Conservation (phyloP, 306 rosid species). For the Calophaca sinica region DNA sequence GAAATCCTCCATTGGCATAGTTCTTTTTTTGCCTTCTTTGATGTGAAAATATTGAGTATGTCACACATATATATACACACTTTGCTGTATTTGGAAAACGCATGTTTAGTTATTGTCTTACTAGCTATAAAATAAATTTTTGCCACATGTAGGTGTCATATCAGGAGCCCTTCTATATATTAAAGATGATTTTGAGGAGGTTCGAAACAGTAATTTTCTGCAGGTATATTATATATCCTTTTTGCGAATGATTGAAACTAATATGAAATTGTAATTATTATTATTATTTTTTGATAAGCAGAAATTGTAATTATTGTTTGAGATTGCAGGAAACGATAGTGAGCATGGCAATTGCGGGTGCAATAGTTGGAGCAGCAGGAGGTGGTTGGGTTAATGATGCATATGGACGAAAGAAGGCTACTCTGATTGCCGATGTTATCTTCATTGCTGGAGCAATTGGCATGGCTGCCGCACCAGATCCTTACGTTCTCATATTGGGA, state of each 20-base stretch:
- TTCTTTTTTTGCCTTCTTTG: no score
- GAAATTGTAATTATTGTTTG: no score
- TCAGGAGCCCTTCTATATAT: constrained; percentile 58
- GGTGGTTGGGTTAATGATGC: constrained; percentile 91
- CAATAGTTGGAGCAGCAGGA: constrained; percentile 76
- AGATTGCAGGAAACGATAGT: constrained; percentile 75
- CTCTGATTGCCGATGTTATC: constrained; percentile 74
- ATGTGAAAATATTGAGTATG: no score
- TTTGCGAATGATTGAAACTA: no score
- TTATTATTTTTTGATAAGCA: no score
- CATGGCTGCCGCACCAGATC: constrained; percentile 80
- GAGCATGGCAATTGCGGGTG: constrained; percentile 94
- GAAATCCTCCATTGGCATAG: no score
- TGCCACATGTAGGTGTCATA: constrained; percentile 47
- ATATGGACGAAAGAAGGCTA: constrained; percentile 80
- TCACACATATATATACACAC: no score
- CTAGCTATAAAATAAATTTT: no score
- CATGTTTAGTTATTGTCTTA: no score
- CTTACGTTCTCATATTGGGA: constrained; percentile 76
- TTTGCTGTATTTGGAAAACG: no score
- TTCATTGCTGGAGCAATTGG: constrained; percentile 69
- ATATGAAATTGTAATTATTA: no score
- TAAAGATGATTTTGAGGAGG: constrained; percentile 54
- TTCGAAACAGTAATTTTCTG: constrained; percentile 46
- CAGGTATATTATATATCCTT: constrained; percentile 46